Percentiles rank a stretch among this genome's conserved stretches.
Evolutionary conservation across 2,329 filamentous ascomycete genomes (phyloP).

Genomic region (Neocucurbitaria cava): DNA sequence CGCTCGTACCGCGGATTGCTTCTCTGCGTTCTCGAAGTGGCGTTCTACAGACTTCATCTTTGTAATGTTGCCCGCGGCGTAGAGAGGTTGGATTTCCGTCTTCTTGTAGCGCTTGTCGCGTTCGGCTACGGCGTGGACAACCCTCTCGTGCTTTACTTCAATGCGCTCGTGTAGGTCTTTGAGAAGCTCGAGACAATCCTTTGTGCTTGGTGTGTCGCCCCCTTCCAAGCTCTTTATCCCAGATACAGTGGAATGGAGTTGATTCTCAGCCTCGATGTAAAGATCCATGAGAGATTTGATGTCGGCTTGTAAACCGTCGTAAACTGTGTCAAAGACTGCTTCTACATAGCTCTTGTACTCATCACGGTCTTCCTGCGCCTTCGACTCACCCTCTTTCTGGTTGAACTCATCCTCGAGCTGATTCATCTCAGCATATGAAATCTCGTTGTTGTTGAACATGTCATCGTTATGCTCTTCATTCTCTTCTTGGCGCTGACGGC

Average conservation of each 20-base stretch:
- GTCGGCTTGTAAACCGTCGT: slow-evolving; percentile 57
- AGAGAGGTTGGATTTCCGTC: slow-evolving; percentile 60
- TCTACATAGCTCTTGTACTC: slow-evolving; percentile 60
- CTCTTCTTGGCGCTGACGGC: slow-evolving; percentile 58
- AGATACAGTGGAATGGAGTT: slow-evolving; percentile 32
- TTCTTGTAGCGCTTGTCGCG: slow-evolving; percentile 63
- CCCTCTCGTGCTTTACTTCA: slow-evolving; percentile 58
- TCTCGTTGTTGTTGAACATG: slow-evolving; percentile 63
- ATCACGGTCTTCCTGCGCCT: slow-evolving; percentile 60
- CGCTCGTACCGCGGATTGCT: slow-evolving; percentile 57
- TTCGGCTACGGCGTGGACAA: slow-evolving; percentile 59
- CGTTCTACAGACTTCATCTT: slow-evolving; percentile 57
- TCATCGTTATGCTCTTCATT: slow-evolving; percentile 61
- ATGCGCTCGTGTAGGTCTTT: slow-evolving; percentile 55
- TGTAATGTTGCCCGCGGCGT: slow-evolving; percentile 59
- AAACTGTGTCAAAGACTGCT: slow-evolving; percentile 59
- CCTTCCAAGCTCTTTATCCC: slow-evolving; percentile 29
- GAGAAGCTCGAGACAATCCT: slow-evolving; percentile 44
- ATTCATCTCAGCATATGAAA: slow-evolving; percentile 64
- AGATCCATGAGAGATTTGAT: slow-evolving; percentile 57
- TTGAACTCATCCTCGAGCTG: slow-evolving; percentile 63
- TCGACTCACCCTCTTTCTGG: slow-evolving; percentile 57
- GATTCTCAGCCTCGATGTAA: slow-evolving; percentile 48
- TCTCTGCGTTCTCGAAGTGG: slow-evolving; percentile 58
- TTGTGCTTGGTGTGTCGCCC: slow-evolving; percentile 23